These are phyloP conservation scores for Nadsonia starkeyi-henricii DNA, from an alignment of 1,139 yeast species.

Conservation along the genomic window DNA sequence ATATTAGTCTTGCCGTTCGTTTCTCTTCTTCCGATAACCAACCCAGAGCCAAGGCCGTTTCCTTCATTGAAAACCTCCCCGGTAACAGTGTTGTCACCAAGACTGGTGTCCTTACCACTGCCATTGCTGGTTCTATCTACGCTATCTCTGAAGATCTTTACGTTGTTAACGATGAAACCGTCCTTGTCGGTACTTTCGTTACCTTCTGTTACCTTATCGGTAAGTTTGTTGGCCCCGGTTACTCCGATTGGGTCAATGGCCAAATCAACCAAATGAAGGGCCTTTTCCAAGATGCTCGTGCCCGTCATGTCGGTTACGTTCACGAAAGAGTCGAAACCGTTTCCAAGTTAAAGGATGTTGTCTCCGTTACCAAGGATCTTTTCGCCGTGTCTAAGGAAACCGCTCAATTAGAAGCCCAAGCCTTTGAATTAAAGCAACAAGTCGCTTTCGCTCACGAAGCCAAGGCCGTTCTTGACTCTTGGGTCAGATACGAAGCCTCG, in stretches of 20 bases:
- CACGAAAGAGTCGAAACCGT: conserved; percentile 84
- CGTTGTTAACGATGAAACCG: conserved; percentile 88
- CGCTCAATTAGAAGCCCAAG: conserved; percentile 85
- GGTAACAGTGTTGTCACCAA: conserved; percentile 79
- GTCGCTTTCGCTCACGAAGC: conserved; percentile 83
- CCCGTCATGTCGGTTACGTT: conserved; percentile 82
- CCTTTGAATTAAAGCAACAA: conserved; percentile 84
- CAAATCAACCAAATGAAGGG: conserved; percentile 75
- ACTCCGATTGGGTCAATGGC: conserved; percentile 88
- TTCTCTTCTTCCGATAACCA: conserved; percentile 16
- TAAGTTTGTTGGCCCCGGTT: conserved; percentile 86
- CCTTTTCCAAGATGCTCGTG: conserved; percentile 77
- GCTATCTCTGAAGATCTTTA: conserved; percentile 89
- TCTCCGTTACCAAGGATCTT: conserved; percentile 76
- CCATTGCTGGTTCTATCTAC: conserved; percentile 86
- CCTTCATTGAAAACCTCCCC: conserved; percentile 85
- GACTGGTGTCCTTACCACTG: conserved; percentile 90
- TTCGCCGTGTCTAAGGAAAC: conserved; percentile 94
- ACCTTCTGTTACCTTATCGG: conserved; percentile 64
- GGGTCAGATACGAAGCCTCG: conserved; percentile 97
- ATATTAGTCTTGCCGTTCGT: background rate
- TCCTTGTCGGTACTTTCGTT: conserved; percentile 66
- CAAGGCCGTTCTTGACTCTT: conserved; percentile 87
- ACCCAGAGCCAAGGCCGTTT: conserved; percentile 83
- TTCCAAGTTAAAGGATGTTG: conserved; percentile 81